Evolutionary conservation across 306 rosid genomes (phyloP).

Genomic region (Dalbergia cochinchinensis): DNA sequence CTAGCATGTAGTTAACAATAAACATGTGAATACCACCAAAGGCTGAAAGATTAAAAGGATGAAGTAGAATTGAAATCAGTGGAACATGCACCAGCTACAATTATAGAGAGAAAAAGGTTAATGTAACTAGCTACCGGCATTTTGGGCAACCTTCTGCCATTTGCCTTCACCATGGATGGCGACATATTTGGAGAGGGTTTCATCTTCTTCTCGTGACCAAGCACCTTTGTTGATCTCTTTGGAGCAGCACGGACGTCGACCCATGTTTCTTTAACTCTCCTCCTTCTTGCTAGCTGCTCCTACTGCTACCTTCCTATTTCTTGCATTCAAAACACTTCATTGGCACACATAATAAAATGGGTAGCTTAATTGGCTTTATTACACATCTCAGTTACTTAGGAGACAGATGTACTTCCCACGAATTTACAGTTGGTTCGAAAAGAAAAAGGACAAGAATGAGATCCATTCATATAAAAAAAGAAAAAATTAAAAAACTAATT

Average conservation of each 20-base stretch:
- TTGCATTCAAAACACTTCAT: not conserved
- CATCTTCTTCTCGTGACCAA: constrained; percentile 58
- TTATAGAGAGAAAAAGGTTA: not conserved
- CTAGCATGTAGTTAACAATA: not conserved
- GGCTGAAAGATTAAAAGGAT: not conserved
- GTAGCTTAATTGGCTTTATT: not conserved
- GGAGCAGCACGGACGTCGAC: constrained; percentile 37
- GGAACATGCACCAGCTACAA: not conserved
- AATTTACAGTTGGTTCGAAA: not conserved
- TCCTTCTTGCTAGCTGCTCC: not conserved
- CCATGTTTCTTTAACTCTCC: constrained; percentile 27
- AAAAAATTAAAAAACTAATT: no score
- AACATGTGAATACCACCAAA: not conserved
- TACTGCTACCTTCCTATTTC: not conserved
- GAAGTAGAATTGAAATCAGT: not conserved
- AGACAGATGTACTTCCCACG: not conserved
- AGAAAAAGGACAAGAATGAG: not conserved
- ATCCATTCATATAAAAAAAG: not conserved
- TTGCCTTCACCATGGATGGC: constrained; percentile 51
- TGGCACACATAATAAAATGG: not conserved
- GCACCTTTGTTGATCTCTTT: constrained; percentile 53
- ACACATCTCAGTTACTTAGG: not conserved
- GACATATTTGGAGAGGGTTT: constrained; percentile 52
- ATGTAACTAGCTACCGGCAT: constrained; percentile 38
- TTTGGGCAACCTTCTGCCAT: constrained; percentile 56